A percentile compares a stretch with the other conserved stretches of the same genome.
phyloP scores from a whole-genome alignment of 768 basidiomycete species.

The Cubamyces sp. region DNA sequence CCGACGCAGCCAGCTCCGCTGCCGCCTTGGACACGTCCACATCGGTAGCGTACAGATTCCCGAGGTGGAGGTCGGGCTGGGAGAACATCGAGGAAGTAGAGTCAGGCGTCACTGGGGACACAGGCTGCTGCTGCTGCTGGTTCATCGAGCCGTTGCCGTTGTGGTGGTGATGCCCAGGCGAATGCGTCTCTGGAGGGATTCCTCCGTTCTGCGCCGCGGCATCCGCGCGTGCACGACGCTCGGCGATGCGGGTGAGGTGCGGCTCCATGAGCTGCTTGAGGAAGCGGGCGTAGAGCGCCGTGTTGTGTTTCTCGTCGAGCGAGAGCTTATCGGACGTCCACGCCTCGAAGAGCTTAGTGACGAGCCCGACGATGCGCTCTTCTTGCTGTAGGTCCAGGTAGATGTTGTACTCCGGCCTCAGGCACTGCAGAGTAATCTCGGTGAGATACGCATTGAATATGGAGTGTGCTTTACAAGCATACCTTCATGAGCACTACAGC shows the following conservation, averaged over 20 bases:
- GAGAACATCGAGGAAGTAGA: constrained; percentile 7
- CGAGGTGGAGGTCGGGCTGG: constrained; percentile 5
- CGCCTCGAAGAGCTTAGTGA: constrained; percentile 26
- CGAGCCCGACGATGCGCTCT: constrained; percentile 30
- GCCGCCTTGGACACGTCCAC: constrained; percentile 23
- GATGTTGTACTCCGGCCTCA: constrained; percentile 52
- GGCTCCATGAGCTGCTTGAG: constrained; percentile 28
- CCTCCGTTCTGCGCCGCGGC: background rate
- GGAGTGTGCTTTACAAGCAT: constrained; percentile 22
- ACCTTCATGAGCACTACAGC: constrained; percentile 66
- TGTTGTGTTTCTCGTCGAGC: constrained; percentile 27
- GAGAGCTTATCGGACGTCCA: constrained; percentile 25
- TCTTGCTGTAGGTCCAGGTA: constrained; percentile 41
- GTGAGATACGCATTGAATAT: background rate
- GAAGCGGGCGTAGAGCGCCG: constrained; percentile 31
- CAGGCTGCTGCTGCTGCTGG: constrained; percentile 8
- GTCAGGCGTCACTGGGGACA: constrained; percentile 13
- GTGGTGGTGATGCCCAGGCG: too few relatives aligned
- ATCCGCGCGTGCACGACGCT: background rate
- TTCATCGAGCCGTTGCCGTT: background rate
- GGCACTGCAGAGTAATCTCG: constrained; percentile 20
- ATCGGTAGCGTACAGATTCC: constrained; percentile 19
- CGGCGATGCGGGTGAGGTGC: constrained; percentile 20
- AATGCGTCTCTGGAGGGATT: background rate
- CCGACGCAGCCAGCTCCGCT: constrained; percentile 13